Evolutionary conservation across 129 eudicot genomes (phyloP), one percentile per base, ranked within the genome.

Genomic region (Artemisia annua): DNA sequence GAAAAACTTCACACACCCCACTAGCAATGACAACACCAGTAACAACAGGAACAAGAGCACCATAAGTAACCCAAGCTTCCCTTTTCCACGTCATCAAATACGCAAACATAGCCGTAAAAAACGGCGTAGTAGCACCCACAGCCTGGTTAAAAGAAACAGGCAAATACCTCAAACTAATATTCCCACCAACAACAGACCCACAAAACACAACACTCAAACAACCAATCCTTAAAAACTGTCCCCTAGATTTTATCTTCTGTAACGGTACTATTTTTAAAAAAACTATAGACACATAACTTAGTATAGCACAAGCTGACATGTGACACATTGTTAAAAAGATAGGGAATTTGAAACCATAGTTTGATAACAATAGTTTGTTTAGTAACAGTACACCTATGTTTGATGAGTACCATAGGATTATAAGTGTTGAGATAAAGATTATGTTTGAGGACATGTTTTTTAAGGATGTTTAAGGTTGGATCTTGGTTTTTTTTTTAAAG

Each of bases 111-210:
- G 98, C 98, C 0, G 98, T 93, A 71, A 92, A 92, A 75, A 92
- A 92, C 53, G 98, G 98, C 39, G 98, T 92, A 39, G 98, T 92
- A 3, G 98, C 98, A 72, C 98, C 98, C 9, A 93, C 98, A 56
- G 98, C 98, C 77, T 93, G 98, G 67, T 93, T 93, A 67, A 93
- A 93, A 8, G 98, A 93, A 56, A 93, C 98, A 11, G 98, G 95
- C 19, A 93, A 66, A 57, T 78, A 93, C 70, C 85, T 87, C 3
- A 93, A 70, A 0, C 97, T 89, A 52, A 93, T 85, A 69, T 92
- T 92, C 18, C 98, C 98, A 60, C 98, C 98, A 11, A 92, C 98
- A 63, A 92, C 98, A 30, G 98, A 93, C 64, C 71, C 92, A 83
- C 98, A 93, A 70, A 93, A 93, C 39, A 93, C 98, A 35, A 87